A percentile compares a stretch with the other conserved stretches of the same genome.
These are phyloP conservation scores for Yamagishiella unicocca DNA, from an alignment of 139 green algal species.

Conservation along the genomic window DNA sequence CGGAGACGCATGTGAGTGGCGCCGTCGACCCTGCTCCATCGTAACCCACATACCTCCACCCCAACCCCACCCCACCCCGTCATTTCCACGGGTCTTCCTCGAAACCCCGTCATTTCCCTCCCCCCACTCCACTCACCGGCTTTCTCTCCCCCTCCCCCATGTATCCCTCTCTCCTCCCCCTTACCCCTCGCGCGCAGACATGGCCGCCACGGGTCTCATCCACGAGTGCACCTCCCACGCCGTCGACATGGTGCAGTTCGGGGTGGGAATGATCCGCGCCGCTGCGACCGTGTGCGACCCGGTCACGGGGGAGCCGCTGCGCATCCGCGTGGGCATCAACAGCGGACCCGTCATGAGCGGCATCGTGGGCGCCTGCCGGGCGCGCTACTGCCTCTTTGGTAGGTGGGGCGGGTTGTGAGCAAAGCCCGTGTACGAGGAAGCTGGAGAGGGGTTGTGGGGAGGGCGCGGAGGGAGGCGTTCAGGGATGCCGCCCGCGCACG, in stretches of 20 bases:
- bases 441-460: not conserved
- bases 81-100: too few relatives aligned
- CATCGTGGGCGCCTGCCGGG: slow-evolving; percentile 40
- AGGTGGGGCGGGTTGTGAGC: not conserved
- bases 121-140: too few relatives aligned
- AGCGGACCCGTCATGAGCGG: slow-evolving; percentile 47
- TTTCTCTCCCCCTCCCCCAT: not conserved
- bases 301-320: slow-evolving; percentile 18
- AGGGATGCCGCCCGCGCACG: too few relatives aligned
- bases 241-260: slow-evolving; percentile 37
- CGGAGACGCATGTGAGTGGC: slow-evolving; percentile 49
- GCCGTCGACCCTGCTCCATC: not conserved
- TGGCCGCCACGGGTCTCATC: slow-evolving; percentile 46
- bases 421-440: not conserved
- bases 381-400: slow-evolving; percentile 50
- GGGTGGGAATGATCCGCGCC: slow-evolving; percentile 34
- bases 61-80: too few relatives aligned
- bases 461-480: not conserved
- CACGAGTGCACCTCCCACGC: slow-evolving; percentile 29
- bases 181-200: not conserved
- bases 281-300: slow-evolving; percentile 16
- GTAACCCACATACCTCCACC: not conserved
- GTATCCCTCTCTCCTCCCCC: not conserved
- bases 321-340: slow-evolving; percentile 48
- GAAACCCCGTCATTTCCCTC: not conserved